Base-by-base conservation (phyloP, 768 basidiomycete genomes). In the Heimioporus sp. region DNA sequence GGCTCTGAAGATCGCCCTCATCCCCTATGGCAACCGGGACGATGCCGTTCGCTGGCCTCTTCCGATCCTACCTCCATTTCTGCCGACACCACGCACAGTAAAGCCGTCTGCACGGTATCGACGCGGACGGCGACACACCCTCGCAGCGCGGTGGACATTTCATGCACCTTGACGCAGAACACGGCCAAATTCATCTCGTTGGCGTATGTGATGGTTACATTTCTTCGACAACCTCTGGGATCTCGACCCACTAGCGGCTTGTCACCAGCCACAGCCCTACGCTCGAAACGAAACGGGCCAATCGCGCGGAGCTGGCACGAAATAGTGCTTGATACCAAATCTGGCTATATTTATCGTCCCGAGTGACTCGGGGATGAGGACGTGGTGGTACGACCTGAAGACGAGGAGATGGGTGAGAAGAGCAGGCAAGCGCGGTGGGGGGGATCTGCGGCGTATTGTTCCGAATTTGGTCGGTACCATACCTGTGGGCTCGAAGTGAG, bases 211-310 rank as follows among this genome's bases (percentile, higher is more conserved):
- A 90, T 53, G 88, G 90, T 1, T 68, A 80, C 49, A 81, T 79
- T 52, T 83, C 81, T 70, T 92, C 30, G 85, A 87, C 60, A 89
- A 92, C 65, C 85, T 91, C 54, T 92, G 90, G 90, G 73, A 77
- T 88, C 61, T 71, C n/a, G 31, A 71, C 76, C 9, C 79, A 83
- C 46, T 71, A 73, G 46, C 92, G 90, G 90, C 70, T 68, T 7
- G 59, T 83, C 17, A 70, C 90, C 40, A 82, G 82, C 53, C 72
- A 74, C 19, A 74, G 72, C 38, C 84, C 86, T 1, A 72, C 77
- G 1, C 59, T 68, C 24, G 83, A 87, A 34, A 72, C 72, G 48
- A 81, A n/a, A 86, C 48, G 88, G 86, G 1, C 90, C 90, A 8
- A 78, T 80, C 2, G 76, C 86, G 5, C 74, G 90, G 28, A 83